phyloP scores from a whole-genome alignment of 2,329 filamentous ascomycete species.

The Knufia fluminis region DNA sequence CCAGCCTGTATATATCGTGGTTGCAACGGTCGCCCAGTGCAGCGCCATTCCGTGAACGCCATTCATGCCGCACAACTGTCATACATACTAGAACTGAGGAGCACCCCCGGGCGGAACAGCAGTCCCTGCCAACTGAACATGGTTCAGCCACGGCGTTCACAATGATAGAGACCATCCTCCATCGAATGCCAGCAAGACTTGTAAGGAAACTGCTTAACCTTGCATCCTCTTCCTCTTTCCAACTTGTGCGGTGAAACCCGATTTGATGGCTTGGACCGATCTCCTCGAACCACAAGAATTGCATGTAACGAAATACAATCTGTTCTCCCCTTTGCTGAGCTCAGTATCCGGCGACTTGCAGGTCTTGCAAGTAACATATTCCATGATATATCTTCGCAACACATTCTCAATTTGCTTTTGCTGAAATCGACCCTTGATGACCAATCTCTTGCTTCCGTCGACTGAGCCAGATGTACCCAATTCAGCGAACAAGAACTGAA shows the following conservation, averaged over 20 bases:
- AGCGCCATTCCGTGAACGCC: neutral
- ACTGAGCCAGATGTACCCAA: slow-evolving; percentile 95
- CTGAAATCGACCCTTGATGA: slow-evolving; percentile 99
- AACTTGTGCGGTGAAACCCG: slow-evolving; percentile 98
- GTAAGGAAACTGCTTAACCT: slow-evolving; percentile 57
- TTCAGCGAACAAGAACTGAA: slow-evolving; percentile 93
- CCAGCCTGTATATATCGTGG: neutral
- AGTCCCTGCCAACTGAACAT: too few species aligned
- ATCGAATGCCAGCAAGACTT: too few species aligned
- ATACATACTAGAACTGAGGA: neutral
- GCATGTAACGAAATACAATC: slow-evolving; percentile 97
- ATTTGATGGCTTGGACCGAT: slow-evolving; percentile 96
- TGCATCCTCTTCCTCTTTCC: slow-evolving; percentile 96
- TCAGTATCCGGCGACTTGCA: slow-evolving; percentile 92
- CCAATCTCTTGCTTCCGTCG: slow-evolving; percentile 81
- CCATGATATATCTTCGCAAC: slow-evolving; percentile 86
- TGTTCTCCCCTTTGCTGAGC: slow-evolving; percentile 97
- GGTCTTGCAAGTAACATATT: slow-evolving; percentile 89
- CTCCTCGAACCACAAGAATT: slow-evolving; percentile 76
- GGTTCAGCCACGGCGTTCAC: too few species aligned
- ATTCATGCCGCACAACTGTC: neutral
- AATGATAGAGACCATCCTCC: too few species aligned
- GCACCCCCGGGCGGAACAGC: too few species aligned
- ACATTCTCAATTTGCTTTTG: slow-evolving; percentile 99
- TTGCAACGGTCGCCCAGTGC: neutral